Percentiles rank a stretch among this genome's conserved stretches.
Evolutionary conservation across 2,329 filamentous ascomycete species (phyloP).

Genomic region (Scedosporium apiospermum): DNA sequence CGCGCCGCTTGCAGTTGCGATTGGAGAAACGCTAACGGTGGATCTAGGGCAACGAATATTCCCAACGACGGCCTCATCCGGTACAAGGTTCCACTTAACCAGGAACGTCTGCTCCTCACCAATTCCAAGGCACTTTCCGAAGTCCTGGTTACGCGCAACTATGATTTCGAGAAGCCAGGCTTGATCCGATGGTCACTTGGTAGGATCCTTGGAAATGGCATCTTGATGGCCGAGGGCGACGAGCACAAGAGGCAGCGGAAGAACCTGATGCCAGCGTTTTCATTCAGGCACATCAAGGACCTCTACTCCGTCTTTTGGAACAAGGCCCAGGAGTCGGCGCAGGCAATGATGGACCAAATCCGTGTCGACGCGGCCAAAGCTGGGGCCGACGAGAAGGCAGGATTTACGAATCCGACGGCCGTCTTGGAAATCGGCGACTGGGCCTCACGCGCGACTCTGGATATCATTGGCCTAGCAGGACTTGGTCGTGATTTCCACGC

Average conservation of each 20-base stretch:
- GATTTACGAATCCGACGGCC: conserved; percentile 15
- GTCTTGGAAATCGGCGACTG: conserved; percentile 51
- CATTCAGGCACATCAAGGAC: conserved; percentile 77
- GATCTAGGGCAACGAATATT: conserved; percentile 46
- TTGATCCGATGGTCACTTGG: conserved; percentile 45
- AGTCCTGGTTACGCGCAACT: conserved; percentile 57
- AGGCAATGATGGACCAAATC: conserved; percentile 42
- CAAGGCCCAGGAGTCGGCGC: conserved; percentile 60
- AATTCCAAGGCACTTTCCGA: conserved; percentile 59
- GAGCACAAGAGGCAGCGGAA: conserved; percentile 78
- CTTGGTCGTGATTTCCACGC: conserved; percentile 63
- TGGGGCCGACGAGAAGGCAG: conserved; percentile 15
- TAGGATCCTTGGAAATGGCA: conserved; percentile 57
- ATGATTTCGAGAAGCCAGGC: conserved; percentile 58
- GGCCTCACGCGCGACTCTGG: conserved; percentile 60
- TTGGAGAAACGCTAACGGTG: conserved; percentile 1
- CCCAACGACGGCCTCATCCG: conserved; percentile 62
- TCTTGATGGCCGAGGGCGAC: conserved; percentile 80
- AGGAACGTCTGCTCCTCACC: conserved; percentile 52
- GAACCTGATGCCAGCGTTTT: conserved; percentile 71
- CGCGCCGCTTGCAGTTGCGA: too few relatives aligned
- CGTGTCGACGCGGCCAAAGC: conserved; percentile 19
- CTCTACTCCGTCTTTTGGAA: conserved; percentile 78
- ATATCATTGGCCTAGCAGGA: conserved; percentile 66
- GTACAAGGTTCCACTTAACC: conserved; percentile 53